Base-by-base conservation (phyloP, 306 rosid genomes). In the Hylodesmum podocarpum region DNA sequence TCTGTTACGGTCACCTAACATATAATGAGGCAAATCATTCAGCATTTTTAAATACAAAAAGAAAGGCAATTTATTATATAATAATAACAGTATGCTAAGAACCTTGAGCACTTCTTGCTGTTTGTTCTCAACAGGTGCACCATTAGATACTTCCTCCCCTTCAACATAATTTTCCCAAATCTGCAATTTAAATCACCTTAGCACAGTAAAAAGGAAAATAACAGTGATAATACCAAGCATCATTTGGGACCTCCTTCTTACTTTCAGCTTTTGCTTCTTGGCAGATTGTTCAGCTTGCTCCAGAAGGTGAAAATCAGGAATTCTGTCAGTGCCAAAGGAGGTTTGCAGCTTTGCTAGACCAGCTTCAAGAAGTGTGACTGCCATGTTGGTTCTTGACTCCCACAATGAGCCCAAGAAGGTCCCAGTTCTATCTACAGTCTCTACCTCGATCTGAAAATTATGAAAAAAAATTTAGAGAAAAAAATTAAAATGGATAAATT, bases 31-130 rank as follows among this genome's bases (percentile, higher is more conserved):
- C 39, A 72, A 69, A 66, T 65, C 72, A 64, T 77, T 63, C 67
- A 66, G 70, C 54, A 76, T 19, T 75, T 74, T 29, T 40, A 8
- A 37, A 51, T 40, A 77, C n/a, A 37, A 49, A 61, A 27, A 22
- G 44, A 49, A 33, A 49, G 27, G 40, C 21, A 36, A 77, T 74
- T 13, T 21, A 80, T 13, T 15, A 80, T 41, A 78, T 51, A 61
- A 36, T 2, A 33, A 33, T 33, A 14, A 58, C 36, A 69, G 27
- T 36, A 66, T 19, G 27, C 3, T 24, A 71, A 72, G 63, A 61
- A 92, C 97, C 96, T 92, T 88, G 13, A 88, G 93, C 78, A 88
- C 92, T 90, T 92, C 97, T 76, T 87, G 88, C 73, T 92, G 97
- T 61, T 90, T 92, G 70, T 80, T 87, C 66, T 90, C 96, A 4